Evolutionary conservation across 108 stramenopile species (phyloP).

Genomic region (Cyclotella sp.): DNA sequence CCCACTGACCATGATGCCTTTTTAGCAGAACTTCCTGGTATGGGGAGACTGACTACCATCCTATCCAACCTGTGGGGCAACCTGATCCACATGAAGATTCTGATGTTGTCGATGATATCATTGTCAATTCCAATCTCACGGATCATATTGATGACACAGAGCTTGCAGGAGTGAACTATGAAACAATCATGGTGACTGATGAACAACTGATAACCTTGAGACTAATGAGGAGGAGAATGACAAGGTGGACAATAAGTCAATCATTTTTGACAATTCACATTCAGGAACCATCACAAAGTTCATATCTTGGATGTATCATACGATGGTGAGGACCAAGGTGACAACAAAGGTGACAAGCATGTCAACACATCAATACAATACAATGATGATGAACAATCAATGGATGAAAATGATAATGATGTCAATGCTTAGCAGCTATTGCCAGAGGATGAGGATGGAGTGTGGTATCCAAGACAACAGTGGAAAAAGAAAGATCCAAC

Average conservation of each 20-base stretch:
- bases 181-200: too few species aligned
- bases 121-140: not conserved
- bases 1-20: not conserved
- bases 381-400: too few species aligned
- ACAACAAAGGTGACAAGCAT: too few species aligned
- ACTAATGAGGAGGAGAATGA: not conserved
- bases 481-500: too few species aligned
- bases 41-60: not conserved
- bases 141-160: not conserved
- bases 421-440: too few species aligned
- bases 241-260: not conserved
- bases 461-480: too few species aligned
- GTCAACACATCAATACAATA: too few species aligned
- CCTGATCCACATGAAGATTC: not conserved
- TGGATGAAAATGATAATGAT: not conserved
- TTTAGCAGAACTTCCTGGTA: not conserved
- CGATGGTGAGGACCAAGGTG: too few species aligned
- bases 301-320: not conserved
- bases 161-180: constrained; percentile 11
- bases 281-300: not conserved
- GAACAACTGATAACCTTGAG: not conserved
- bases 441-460: too few species aligned
- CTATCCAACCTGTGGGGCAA: not conserved
- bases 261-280: too few species aligned
- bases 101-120: not conserved